These are phyloP conservation scores for Penstemon barbatus DNA, from an alignment of 257 asterid species.

Conservation along the genomic window DNA sequence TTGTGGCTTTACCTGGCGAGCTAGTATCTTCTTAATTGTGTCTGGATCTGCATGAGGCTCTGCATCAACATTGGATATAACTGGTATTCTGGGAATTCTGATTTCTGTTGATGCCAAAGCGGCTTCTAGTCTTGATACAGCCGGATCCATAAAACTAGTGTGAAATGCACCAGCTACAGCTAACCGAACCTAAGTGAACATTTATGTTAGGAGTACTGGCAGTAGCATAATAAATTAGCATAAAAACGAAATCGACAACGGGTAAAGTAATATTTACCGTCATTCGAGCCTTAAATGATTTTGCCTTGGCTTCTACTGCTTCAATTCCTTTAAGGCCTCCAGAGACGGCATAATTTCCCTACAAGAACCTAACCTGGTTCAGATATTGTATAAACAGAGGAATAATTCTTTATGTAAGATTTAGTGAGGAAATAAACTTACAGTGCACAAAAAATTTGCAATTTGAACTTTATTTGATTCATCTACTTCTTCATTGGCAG, in stretches of 20 bases:
- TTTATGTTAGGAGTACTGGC: conserved; percentile 6
- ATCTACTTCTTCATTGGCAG: conserved; percentile 95
- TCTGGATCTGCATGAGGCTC: conserved; percentile 67
- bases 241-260: not conserved
- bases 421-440: conserved; percentile 36
- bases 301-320: conserved; percentile 97
- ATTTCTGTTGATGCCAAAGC: conserved; percentile 77
- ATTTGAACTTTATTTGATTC: conserved; percentile 88
- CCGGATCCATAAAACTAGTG: conserved; percentile 94
- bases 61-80: conserved; percentile 92
- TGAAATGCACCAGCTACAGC: conserved; percentile 99
- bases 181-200: conserved; percentile 62
- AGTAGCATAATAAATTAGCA: conserved; percentile 7
- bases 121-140: conserved; percentile 86
- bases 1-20: conserved; percentile 62
- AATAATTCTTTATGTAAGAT: not conserved
- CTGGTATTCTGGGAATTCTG: conserved; percentile 81
- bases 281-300: conserved; percentile 96
- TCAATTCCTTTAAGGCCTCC: conserved; percentile 97
- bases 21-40: conserved; percentile 73
- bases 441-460: conserved; percentile 94
- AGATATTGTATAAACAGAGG: not conserved
- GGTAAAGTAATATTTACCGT: conserved; percentile 45
- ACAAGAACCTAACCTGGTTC: conserved; percentile 24
- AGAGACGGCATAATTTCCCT: conserved; percentile 98